phyloP scores from a whole-genome alignment of 495 filamentous ascomycete species.

The Talaromyces nanjingensis region DNA sequence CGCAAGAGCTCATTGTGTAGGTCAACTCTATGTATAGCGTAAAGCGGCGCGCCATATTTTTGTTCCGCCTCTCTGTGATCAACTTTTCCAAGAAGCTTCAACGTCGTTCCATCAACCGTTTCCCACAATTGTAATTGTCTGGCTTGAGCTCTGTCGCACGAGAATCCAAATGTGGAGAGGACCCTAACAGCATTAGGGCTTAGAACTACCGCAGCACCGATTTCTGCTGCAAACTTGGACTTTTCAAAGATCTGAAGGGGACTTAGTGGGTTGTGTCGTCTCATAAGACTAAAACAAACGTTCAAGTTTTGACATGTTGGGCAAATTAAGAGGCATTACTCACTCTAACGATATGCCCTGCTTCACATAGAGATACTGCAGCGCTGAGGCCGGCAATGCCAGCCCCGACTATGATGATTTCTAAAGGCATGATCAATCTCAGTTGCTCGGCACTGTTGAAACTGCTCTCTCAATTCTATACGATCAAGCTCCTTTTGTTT shows the following conservation, averaged over 20 bases:
- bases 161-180: constrained; percentile 26
- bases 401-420: constrained; percentile 35
- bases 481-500: neutral
- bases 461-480: neutral
- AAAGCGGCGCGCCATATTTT: constrained; percentile 11
- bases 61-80: constrained; percentile 12
- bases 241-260: constrained; percentile 13
- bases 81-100: constrained; percentile 18
- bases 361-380: constrained; percentile 23
- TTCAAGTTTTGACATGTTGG: neutral
- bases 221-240: constrained; percentile 25
- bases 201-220: constrained; percentile 41
- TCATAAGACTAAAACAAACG: neutral
- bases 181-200: constrained; percentile 36
- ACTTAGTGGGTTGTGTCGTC: neutral
- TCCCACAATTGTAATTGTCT: constrained; percentile 14
- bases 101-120: constrained; percentile 16
- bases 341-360: constrained; percentile 21
- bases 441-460: neutral
- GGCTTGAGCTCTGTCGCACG: constrained; percentile 26
- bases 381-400: constrained; percentile 39
- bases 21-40: constrained; percentile 45
- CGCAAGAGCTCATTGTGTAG: constrained; percentile 37
- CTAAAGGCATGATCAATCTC: constrained; percentile 14
- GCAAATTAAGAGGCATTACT: neutral